phyloP scores from a whole-genome alignment of 805 yeast species.

The Ogataea paradorogensis region DNA sequence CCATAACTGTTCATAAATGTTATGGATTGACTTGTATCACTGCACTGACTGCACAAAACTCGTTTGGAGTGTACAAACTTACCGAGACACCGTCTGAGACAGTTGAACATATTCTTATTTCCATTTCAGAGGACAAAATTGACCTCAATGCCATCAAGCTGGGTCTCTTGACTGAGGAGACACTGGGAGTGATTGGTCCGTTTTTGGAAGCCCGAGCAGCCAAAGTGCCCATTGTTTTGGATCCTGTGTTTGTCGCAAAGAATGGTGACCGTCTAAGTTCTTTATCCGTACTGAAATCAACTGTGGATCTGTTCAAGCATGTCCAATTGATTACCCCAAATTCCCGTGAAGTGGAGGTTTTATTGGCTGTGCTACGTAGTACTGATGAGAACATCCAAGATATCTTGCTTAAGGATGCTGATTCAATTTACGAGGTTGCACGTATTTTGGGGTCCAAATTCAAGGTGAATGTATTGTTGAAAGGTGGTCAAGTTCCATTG shows the following conservation, averaged over 20 bases:
- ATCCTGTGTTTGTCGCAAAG: slow-evolving; percentile 83
- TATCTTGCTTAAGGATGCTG: slow-evolving; percentile 3
- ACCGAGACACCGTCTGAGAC: slow-evolving; percentile 44
- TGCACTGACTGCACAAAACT: slow-evolving; percentile 82
- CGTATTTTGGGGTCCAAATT: slow-evolving; percentile 35
- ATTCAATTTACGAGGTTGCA: slow-evolving; percentile 39
- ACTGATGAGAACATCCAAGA: slow-evolving; percentile 17
- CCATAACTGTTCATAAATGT: slow-evolving; percentile 74
- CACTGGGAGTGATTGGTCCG: slow-evolving; percentile 36
- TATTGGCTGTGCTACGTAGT: slow-evolving; percentile 26
- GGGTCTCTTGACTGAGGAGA: slow-evolving; percentile 64
- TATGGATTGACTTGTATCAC: slow-evolving; percentile 77
- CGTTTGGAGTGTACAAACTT: slow-evolving; percentile 42
- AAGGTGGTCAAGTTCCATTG: slow-evolving; percentile 79
- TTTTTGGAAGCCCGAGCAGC: slow-evolving; percentile 11
- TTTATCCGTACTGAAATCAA: slow-evolving; percentile 26
- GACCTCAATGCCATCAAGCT: slow-evolving; percentile 70
- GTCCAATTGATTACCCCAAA: slow-evolving; percentile 67
- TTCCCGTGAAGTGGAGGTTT: slow-evolving; percentile 45
- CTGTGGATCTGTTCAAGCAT: slow-evolving; percentile 17
- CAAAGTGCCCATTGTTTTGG: slow-evolving; percentile 49
- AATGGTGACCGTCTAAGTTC: slow-evolving; percentile 62
- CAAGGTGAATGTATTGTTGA: slow-evolving; percentile 59
- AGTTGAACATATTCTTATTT: slow-evolving; percentile 49
- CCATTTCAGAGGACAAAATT: slow-evolving; percentile 56